Evolutionary conservation across 2,329 filamentous ascomycete species (phyloP).

Genomic region (Trichoderma lentiforme): DNA sequence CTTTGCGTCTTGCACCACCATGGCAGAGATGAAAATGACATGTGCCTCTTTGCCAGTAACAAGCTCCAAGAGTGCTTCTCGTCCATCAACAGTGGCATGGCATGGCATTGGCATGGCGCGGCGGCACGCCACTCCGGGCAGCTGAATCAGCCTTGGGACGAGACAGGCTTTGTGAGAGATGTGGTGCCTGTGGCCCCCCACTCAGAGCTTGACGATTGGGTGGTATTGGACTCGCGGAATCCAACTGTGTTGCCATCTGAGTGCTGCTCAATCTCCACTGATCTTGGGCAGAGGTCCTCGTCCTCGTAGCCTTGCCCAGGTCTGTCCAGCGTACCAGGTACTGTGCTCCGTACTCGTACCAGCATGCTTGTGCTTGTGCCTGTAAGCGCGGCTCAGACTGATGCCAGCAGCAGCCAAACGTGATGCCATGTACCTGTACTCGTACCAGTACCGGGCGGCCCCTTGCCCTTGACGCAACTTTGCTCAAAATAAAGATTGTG

Average conservation of each 20-base stretch:
- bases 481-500: constrained; percentile 14
- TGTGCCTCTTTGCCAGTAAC: neutral
- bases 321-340: neutral
- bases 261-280: constrained; percentile 24
- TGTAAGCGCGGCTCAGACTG: constrained; percentile 5
- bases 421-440: neutral
- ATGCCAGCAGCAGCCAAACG: neutral
- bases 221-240: constrained; percentile 8
- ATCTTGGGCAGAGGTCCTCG: neutral
- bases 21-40: neutral
- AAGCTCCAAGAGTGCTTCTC: neutral
- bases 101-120: neutral
- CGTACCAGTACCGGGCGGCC: neutral
- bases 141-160: constrained; percentile 16
- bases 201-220: constrained; percentile 22
- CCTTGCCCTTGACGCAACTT: constrained; percentile 8
- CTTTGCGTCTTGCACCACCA: neutral
- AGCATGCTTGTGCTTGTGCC: neutral
- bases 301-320: constrained; percentile 8
- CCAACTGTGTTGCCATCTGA: neutral
- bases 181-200: constrained; percentile 19
- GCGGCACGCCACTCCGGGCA: constrained; percentile 9
- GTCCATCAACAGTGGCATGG: constrained; percentile 2
- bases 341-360: neutral
- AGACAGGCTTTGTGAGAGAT: constrained; percentile 1